Percentiles rank a stretch among this genome's conserved stretches.
phyloP scores from a whole-genome alignment of 2,329 filamentous ascomycete genomes.

The Capronia americana region DNA sequence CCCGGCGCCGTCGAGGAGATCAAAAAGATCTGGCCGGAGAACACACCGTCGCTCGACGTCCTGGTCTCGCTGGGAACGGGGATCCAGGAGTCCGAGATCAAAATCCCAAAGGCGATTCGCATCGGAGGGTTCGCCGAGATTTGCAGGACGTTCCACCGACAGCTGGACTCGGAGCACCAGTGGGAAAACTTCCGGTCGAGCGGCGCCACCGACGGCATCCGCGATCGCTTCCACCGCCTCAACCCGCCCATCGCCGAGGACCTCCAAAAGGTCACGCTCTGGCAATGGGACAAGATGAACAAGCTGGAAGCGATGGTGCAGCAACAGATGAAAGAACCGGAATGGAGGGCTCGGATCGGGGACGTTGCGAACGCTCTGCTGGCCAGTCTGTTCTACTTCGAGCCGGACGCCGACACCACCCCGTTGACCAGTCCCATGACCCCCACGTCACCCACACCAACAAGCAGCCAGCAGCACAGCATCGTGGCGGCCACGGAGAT shows the following conservation, averaged over 20 bases:
- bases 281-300: constrained; percentile 19
- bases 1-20: constrained; percentile 17
- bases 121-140: constrained; percentile 22
- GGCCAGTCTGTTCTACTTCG: constrained; percentile 23
- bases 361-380: constrained; percentile 4
- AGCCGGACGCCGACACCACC: constrained; percentile 1
- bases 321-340: constrained; percentile 12
- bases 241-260: constrained; percentile 16
- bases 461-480: neutral
- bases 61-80: constrained; percentile 18
- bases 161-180: constrained; percentile 17
- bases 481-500: constrained; percentile 7
- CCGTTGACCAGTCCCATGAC: neutral
- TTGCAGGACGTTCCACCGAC: constrained; percentile 13
- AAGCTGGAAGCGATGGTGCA: constrained; percentile 16
- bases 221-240: constrained; percentile 18
- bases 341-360: constrained; percentile 1
- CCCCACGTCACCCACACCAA: neutral
- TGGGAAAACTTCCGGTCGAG: constrained; percentile 15
- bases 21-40: constrained; percentile 18
- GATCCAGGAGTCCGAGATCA: constrained; percentile 21
- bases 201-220: constrained; percentile 8
- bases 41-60: constrained; percentile 10
- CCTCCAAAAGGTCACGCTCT: constrained; percentile 19
- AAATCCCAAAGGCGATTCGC: constrained; percentile 16